Conservation (phyloP, 768 basidiomycete species). For the Tricholoma hemisulphureum region DNA sequence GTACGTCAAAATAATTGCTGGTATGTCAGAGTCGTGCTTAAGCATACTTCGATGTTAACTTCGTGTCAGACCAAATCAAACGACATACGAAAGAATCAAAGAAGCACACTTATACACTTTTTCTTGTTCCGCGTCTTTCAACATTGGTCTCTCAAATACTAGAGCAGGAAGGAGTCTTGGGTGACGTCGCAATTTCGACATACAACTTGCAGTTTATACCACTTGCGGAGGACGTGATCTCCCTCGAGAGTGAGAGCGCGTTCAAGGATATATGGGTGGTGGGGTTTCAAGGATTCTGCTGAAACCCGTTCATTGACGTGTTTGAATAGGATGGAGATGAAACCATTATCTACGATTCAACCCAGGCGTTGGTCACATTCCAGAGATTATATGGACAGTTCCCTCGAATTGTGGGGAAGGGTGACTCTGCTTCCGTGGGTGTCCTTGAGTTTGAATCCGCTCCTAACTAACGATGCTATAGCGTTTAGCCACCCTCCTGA, state of each 20-base stretch:
- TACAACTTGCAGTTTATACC: constrained; percentile 95
- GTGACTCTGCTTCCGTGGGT: constrained; percentile 76
- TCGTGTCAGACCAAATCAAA: constrained; percentile 83
- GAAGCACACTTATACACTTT: constrained; percentile 80
- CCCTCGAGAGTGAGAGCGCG: constrained; percentile 80
- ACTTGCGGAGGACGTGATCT: constrained; percentile 88
- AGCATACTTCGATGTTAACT: constrained; percentile 23
- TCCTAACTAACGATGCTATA: constrained; percentile 27
- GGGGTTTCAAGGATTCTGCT: constrained; percentile 31
- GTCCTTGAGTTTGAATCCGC: constrained; percentile 2
- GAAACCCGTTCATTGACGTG: neutral
- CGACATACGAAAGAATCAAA: constrained; percentile 65
- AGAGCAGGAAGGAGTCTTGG: constrained; percentile 96
- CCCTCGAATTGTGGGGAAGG: constrained; percentile 91
- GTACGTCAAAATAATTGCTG: constrained; percentile 86
- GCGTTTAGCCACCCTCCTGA: constrained; percentile 75
- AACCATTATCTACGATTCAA: constrained; percentile 84
- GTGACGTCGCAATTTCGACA: constrained; percentile 84
- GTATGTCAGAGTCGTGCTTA: constrained; percentile 45
- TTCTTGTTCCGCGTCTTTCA: constrained; percentile 86
- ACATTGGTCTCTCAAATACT: constrained; percentile 82
- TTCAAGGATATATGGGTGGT: constrained; percentile 93
- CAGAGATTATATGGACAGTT: constrained; percentile 86
- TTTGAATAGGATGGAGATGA: constrained; percentile 85
- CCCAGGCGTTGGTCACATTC: constrained; percentile 78